Conservation (phyloP, 2,329 filamentous ascomycete species). For the Trichoderma arundinaceum region DNA sequence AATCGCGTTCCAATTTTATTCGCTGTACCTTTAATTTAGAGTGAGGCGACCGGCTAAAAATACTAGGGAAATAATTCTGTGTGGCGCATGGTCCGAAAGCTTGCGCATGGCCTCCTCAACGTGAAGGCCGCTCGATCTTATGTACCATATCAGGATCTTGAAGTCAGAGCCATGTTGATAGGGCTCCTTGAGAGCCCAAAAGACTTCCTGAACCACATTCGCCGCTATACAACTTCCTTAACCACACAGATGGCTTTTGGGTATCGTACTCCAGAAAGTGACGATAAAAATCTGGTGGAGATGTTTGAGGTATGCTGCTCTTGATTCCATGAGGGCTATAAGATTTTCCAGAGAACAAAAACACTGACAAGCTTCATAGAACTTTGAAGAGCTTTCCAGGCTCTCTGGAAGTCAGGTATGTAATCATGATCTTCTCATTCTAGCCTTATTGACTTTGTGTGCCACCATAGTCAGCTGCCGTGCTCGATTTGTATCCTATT, state of each 20-base stretch:
- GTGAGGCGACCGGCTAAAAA: background rate
- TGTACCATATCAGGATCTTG: slow-evolving; percentile 25
- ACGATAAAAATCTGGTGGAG: slow-evolving; percentile 1
- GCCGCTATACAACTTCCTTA: slow-evolving; percentile 21
- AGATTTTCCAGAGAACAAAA: background rate
- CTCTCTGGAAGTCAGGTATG: slow-evolving; percentile 12
- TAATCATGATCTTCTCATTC: no score
- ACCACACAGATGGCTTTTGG: slow-evolving; percentile 28
- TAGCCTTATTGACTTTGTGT: background rate
- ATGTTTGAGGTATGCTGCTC: slow-evolving; percentile 18
- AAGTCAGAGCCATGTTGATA: slow-evolving; percentile 23
- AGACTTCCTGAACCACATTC: slow-evolving; percentile 7
- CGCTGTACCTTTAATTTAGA: background rate
- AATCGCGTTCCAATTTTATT: background rate
- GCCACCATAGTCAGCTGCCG: background rate
- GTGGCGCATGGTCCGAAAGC: slow-evolving; percentile 19
- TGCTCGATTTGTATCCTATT: slow-evolving; percentile 17
- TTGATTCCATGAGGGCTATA: background rate
- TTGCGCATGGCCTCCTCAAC: slow-evolving; percentile 19
- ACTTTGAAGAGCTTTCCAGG: slow-evolving; percentile 20
- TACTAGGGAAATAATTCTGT: slow-evolving; percentile 1
- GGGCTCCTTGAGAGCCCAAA: slow-evolving; percentile 4
- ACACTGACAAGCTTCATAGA: background rate
- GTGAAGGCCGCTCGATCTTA: slow-evolving; percentile 18
- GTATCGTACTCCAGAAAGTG: slow-evolving; percentile 11